A percentile compares a stretch with the other conserved stretches of the same genome.
These are phyloP conservation scores for Fusarium pseudograminearum DNA, from an alignment of 2,329 filamentous ascomycete genomes.

Conservation along the genomic window DNA sequence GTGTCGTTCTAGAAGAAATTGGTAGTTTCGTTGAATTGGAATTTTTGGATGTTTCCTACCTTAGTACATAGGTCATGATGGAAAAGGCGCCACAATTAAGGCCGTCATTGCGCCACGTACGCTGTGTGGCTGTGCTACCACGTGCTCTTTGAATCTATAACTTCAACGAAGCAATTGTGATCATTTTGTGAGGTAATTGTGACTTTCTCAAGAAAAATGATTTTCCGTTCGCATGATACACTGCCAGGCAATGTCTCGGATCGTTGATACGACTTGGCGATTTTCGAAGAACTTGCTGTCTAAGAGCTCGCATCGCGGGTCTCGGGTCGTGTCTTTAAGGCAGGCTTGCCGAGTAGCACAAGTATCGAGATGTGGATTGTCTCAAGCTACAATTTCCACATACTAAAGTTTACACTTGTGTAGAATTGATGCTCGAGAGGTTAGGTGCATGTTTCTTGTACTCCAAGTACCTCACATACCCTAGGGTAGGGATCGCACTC, in stretches of 20 bases:
- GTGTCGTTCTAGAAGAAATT: slow-evolving; percentile 15
- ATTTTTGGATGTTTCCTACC: slow-evolving; percentile 20
- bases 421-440: not conserved
- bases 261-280: not conserved
- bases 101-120: not conserved
- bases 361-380: slow-evolving; percentile 15
- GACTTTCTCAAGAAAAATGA: not conserved
- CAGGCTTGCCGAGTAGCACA: slow-evolving; percentile 19
- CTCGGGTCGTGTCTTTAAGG: slow-evolving; percentile 17
- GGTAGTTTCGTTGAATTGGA: slow-evolving; percentile 13
- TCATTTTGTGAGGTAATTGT: not conserved
- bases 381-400: slow-evolving; percentile 28
- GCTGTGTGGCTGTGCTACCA: slow-evolving; percentile 19
- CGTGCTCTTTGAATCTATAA: slow-evolving; percentile 12
- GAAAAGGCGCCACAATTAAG: slow-evolving; percentile 41
- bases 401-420: not conserved
- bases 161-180: not conserved
- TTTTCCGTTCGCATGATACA: not conserved
- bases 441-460: not conserved
- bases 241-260: slow-evolving; percentile 15
- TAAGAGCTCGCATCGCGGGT: slow-evolving; percentile 11
- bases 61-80: slow-evolving; percentile 44
- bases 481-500: not conserved
- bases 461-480: not conserved
- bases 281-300: not conserved